A percentile compares a stretch with the other conserved stretches of the same genome.
phyloP scores from a whole-genome alignment of 805 yeast species.

The Saturnispora sanitii region DNA sequence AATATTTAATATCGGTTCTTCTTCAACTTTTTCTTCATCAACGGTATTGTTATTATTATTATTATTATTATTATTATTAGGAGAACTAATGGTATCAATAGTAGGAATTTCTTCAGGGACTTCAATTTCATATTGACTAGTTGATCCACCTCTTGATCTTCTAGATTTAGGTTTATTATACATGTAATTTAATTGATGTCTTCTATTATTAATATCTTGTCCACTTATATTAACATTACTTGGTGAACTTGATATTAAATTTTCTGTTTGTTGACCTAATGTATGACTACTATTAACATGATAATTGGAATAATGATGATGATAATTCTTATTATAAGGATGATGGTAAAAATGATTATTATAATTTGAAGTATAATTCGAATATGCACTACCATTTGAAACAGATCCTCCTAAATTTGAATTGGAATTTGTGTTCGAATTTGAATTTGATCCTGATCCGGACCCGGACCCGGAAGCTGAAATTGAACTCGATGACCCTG shows the following conservation, averaged over 20 bases:
- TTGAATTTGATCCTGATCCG: no score
- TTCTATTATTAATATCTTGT: slow-evolving; percentile 1
- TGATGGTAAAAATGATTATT: not conserved
- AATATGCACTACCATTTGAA: no score
- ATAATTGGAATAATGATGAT: slow-evolving; percentile 3
- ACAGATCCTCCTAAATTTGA: no score
- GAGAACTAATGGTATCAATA: not conserved
- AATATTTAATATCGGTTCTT: no score
- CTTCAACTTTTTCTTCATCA: not conserved
- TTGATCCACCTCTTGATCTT: slow-evolving; percentile 11
- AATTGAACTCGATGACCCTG: no score
- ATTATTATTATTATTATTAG: not conserved
- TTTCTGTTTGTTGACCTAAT: slow-evolving; percentile 1
- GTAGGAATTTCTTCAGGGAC: not conserved
- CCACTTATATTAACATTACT: no score
- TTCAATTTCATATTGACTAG: not conserved
- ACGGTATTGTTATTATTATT: not conserved
- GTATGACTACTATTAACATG: slow-evolving; percentile 5
- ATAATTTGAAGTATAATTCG: no score
- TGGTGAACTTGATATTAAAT: slow-evolving; percentile 11
- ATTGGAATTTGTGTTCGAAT: no score
- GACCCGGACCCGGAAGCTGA: no score
- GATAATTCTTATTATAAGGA: slow-evolving; percentile 2
- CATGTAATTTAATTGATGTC: not conserved
- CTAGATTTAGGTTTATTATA: slow-evolving; percentile 18